Percentiles rank a stretch among this genome's conserved stretches.
Evolutionary conservation across 768 basidiomycete species (phyloP).

Genomic region (Boletellus ananas): DNA sequence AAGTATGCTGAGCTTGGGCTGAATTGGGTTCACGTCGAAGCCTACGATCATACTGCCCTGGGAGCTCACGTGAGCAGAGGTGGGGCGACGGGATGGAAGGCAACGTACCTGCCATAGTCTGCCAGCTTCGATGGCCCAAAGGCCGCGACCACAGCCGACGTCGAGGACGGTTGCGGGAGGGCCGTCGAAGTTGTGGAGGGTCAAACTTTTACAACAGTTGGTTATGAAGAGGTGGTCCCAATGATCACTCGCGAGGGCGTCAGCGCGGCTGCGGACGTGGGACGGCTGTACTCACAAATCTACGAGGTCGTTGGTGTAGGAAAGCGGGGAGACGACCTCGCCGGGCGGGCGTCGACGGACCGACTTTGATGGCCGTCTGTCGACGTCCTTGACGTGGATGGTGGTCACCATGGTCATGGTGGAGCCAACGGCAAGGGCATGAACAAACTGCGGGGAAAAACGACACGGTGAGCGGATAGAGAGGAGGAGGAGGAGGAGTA

Average conservation of each 20-base stretch:
- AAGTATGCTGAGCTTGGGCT: slow-evolving; percentile 43
- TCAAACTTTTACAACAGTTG: slow-evolving; percentile 45
- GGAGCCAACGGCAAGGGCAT: slow-evolving; percentile 21
- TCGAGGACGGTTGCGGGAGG: slow-evolving; percentile 58
- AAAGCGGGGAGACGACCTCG: slow-evolving; percentile 54
- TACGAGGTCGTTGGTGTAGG: slow-evolving; percentile 44
- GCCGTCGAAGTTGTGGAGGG: slow-evolving; percentile 49
- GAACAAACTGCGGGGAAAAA: slow-evolving; percentile 13
- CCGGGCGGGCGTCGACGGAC: slow-evolving; percentile 43
- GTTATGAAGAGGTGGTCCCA: slow-evolving; percentile 69
- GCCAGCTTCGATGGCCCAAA: slow-evolving; percentile 69
- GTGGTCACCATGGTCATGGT: slow-evolving; percentile 21
- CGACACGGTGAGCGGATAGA: slow-evolving; percentile 9
- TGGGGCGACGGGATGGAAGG: neutral
- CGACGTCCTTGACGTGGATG: slow-evolving; percentile 39
- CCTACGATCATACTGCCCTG: slow-evolving; percentile 57
- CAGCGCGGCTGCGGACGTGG: neutral
- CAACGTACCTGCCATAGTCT: slow-evolving; percentile 57
- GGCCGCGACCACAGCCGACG: slow-evolving; percentile 68
- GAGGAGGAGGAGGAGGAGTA: slow-evolving; percentile 15
- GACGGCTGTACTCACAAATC: slow-evolving; percentile 45
- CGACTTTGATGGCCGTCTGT: slow-evolving; percentile 40
- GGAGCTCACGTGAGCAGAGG: slow-evolving; percentile 1
- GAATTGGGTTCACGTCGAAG: slow-evolving; percentile 52
- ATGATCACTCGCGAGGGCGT: slow-evolving; percentile 46